These are phyloP conservation scores for Lasiodiplodia sp. DNA, from an alignment of 2,329 filamentous ascomycete genomes.

Conservation along the genomic window DNA sequence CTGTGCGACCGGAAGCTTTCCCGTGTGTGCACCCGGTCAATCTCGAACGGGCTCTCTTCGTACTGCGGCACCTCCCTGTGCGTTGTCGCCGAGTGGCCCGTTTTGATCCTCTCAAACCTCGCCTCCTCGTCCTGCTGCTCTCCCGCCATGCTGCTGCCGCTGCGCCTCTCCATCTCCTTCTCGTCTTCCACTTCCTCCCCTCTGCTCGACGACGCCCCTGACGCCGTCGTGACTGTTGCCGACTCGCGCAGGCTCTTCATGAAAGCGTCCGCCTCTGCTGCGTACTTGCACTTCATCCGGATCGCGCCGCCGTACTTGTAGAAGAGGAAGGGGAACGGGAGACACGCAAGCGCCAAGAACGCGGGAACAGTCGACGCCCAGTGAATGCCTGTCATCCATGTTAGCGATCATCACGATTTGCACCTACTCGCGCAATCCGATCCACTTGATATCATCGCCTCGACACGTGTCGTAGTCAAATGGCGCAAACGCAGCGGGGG, in stretches of 20 bases:
- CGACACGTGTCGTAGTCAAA: neutral
- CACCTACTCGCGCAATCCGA: conserved; percentile 12
- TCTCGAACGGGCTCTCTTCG: conserved; percentile 55
- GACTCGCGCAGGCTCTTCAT: conserved; percentile 55
- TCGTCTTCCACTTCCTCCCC: conserved; percentile 42
- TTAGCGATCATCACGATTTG: conserved; percentile 48
- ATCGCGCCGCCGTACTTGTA: conserved; percentile 73
- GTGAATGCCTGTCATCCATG: conserved; percentile 58
- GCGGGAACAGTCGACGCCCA: conserved; percentile 78
- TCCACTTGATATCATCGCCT: neutral
- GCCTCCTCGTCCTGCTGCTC: conserved; percentile 35
- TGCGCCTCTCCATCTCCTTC: conserved; percentile 27
- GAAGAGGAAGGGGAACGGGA: conserved; percentile 79
- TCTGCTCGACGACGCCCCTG: conserved; percentile 31
- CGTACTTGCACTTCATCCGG: conserved; percentile 72
- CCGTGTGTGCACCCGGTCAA: conserved; percentile 57
- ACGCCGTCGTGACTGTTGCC: conserved; percentile 34
- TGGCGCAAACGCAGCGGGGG: too few species aligned
- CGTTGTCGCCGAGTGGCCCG: conserved; percentile 41
- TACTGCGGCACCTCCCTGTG: conserved; percentile 40
- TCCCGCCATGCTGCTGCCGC: conserved; percentile 14
- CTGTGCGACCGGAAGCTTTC: conserved; percentile 49
- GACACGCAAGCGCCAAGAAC: conserved; percentile 74
- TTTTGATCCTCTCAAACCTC: conserved; percentile 50
- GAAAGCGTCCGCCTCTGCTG: conserved; percentile 70